Evolutionary conservation across 257 asterid genomes (phyloP), one percentile per base, ranked within the genome.

Genomic region (Leptodermis oblonga): DNA sequence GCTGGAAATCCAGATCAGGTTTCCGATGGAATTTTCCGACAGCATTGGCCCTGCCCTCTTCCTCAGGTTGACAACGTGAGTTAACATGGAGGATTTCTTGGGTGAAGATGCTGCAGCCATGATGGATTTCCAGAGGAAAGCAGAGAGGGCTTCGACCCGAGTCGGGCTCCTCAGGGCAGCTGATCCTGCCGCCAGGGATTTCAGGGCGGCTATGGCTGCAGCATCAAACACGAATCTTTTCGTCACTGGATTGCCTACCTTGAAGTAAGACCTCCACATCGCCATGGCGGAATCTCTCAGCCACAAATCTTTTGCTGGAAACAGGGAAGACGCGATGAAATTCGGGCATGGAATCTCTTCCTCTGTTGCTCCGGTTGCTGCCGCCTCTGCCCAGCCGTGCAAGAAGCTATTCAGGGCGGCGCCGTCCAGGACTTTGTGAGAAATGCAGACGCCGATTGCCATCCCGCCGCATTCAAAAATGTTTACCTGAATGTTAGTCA

Each of bases 351-450:
- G 20, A 3, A 6, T 62, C 34, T 76, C 70, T 31, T 26, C 72
- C 31, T 25, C 60, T 26, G n/a, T n/a, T n/a, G 84, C 62, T 26
- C 53, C 46, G 13, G 78, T 67, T 28, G 76, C 69, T 14, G 74
- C 52, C 59, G 37, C 39, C 42, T 17, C 23, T 4, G 92, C 83
- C 97, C 97, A 91, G 22, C 74, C 39, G 51, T 76, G 87, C 36
- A 87, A 54, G 56, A 91, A 91, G 28, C 73, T 73, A 72, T 86
- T 73, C 30, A 88, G 71, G 4, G 85, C 88, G 55, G 80, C 54
- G 39, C 97, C 97, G 69, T 91, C 97, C 23, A 88, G 83, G 78
- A 87, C 68, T 68, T 70, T 84, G 33, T 91, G 96, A 0, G 95
- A 82, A 45, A 91, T 72, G 56, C 96, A 85, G 18, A 88, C 17